Evolutionary conservation across 768 basidiomycete genomes (phyloP).

Genomic region (Cystobasidium tubakii): DNA sequence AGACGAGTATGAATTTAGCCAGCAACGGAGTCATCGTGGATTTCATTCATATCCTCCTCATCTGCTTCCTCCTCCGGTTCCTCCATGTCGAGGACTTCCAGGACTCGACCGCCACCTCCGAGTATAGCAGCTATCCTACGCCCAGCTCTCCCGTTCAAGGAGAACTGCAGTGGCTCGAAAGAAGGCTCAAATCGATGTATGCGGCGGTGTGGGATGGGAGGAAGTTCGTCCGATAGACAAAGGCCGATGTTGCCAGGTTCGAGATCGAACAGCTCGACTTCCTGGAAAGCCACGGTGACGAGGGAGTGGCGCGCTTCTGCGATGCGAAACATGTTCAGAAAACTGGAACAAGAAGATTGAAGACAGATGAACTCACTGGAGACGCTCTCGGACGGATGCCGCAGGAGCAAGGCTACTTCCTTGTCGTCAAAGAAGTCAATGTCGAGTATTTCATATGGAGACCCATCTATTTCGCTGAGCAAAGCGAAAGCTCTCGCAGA

Average conservation of each 20-base stretch:
- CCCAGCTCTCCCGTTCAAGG: slow-evolving; percentile 34
- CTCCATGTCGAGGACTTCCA: slow-evolving; percentile 51
- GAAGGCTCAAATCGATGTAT: slow-evolving; percentile 12
- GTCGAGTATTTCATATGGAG: slow-evolving; percentile 28
- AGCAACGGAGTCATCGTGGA: not conserved
- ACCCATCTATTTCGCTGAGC: not conserved
- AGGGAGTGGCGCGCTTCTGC: not conserved
- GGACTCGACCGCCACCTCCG: slow-evolving; percentile 54
- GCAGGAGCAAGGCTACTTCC: slow-evolving; percentile 31
- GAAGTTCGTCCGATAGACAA: not conserved
- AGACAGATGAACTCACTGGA: not conserved
- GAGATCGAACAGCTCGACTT: not conserved
- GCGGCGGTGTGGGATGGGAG: slow-evolving; percentile 3
- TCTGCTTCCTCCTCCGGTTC: slow-evolving; percentile 47
- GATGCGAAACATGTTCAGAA: too few species aligned
- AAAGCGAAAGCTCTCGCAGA: not conserved
- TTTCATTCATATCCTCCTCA: not conserved
- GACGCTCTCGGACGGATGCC: not conserved
- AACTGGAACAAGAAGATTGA: too few species aligned
- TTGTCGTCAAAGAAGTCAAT: slow-evolving; percentile 37
- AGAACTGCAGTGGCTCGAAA: slow-evolving; percentile 32
- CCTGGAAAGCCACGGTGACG: not conserved
- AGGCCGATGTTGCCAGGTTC: not conserved
- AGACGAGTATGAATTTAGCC: not conserved
- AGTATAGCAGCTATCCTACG: slow-evolving; percentile 35